Evolutionary conservation across 2,329 filamentous ascomycete genomes (phyloP), one percentile per base, ranked within the genome.

Genomic region (Colletotrichum sp.): DNA sequence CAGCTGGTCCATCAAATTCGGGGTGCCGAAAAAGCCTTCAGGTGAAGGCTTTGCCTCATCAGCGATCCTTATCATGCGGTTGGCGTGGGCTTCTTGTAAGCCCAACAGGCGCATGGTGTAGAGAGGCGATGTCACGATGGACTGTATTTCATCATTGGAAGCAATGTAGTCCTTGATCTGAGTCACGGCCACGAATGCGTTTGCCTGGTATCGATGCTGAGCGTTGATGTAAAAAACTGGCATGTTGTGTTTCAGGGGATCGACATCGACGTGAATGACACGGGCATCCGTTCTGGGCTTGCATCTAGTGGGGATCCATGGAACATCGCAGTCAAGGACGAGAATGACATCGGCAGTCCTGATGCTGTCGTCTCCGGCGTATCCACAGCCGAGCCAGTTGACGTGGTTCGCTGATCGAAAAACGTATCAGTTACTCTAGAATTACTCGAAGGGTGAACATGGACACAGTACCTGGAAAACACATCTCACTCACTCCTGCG

Each of bases 241-340:
- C 88, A 95, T 95, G 82, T 93, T 89, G 82, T 93, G 91, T 85
- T 94, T 94, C 28, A 93, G 84, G 1, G 92, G 91, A 78, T 94
- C 92, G 60, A 92, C 87, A 79, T 93, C 92, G 55, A 94, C 87
- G 80, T 93, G 92, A 83, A 90, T 93, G 6, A 52, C 44, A 6
- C 2, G 4, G 44, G 44, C 44, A 52, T 52, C 44, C 10, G 18
- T 22, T 52, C 83, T 83, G 0, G 92, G 92, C 78, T 87, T 87
- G 83, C 90, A 92, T 16, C 92, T 92, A 0, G 95, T 97, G 15
- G 93, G 92, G 69, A 98, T 96, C 95, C 95, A 98, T 0, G 96
- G 96, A 0, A 98, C 95, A 81, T 98, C 96, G 78, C 95, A 97
- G 84, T 98, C 94, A 28, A 98, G 82, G 5, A 98, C 93, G 1